These are phyloP conservation scores for Phyllachora maydis DNA, from an alignment of 2,329 filamentous ascomycete genomes.

Conservation along the genomic window DNA sequence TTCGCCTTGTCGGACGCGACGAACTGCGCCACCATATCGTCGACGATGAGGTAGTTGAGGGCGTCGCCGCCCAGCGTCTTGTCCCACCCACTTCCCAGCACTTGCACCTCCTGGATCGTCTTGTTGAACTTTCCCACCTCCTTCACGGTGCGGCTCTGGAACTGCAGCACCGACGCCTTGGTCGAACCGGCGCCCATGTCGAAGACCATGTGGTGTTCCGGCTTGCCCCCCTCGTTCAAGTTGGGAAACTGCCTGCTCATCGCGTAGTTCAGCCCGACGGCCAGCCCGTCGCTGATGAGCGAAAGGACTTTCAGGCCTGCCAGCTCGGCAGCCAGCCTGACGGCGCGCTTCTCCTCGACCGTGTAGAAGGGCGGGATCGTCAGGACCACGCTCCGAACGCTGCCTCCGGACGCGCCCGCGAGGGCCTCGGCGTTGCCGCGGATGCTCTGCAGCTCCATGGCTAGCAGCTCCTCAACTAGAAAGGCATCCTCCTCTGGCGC, in stretches of 20 bases:
- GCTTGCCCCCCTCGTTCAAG: constrained; percentile 61
- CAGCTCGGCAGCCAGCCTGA: constrained; percentile 67
- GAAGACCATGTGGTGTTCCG: constrained; percentile 83
- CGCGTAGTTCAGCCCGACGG: constrained; percentile 89
- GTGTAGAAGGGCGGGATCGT: constrained; percentile 86
- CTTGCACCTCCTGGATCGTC: constrained; percentile 86
- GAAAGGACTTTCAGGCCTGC: constrained; percentile 74
- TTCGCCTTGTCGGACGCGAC: constrained; percentile 47
- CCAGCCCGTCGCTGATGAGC: constrained; percentile 73
- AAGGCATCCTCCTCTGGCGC: constrained; percentile 39
- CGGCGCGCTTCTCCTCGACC: constrained; percentile 68
- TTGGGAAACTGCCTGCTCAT: constrained; percentile 78
- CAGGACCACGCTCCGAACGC: constrained; percentile 65
- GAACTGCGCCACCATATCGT: constrained; percentile 74
- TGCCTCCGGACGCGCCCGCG: constrained; percentile 54
- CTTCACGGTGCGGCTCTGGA: constrained; percentile 78
- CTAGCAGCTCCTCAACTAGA: constrained; percentile 81
- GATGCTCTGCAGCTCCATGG: constrained; percentile 89
- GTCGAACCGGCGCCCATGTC: constrained; percentile 96
- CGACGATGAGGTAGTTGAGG: constrained; percentile 70
- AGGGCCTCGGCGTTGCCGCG: constrained; percentile 71
- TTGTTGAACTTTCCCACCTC: constrained; percentile 89
- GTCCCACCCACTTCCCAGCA: constrained; percentile 77
- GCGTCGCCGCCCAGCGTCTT: constrained; percentile 74
- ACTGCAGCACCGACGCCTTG: constrained; percentile 73